These are phyloP conservation scores for Sporisorium exsertum DNA, from an alignment of 1,284 basidiomycete species.

Conservation along the genomic window DNA sequence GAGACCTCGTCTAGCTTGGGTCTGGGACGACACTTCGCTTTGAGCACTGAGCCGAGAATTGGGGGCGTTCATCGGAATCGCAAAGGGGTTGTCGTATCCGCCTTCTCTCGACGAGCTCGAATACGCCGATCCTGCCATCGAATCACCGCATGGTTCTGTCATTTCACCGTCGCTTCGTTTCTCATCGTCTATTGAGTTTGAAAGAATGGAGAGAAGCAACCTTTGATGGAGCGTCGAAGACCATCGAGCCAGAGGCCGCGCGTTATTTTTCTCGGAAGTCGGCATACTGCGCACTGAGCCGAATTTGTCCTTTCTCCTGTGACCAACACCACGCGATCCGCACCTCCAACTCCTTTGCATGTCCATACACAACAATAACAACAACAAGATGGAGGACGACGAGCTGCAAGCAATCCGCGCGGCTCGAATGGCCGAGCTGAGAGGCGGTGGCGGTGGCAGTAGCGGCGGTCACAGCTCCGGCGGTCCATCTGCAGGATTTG, in stretches of 20 bases:
- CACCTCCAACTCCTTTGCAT: slow-evolving; percentile 3
- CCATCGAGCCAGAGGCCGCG: background rate
- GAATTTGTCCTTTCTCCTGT: slow-evolving; percentile 2
- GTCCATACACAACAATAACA: background rate
- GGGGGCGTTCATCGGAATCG: no score
- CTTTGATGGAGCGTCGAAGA: no score
- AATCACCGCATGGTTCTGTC: no score
- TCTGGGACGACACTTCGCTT: no score
- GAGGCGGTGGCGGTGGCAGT: slow-evolving; percentile 36
- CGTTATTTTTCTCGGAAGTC: slow-evolving; percentile 8
- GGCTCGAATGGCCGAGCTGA: slow-evolving; percentile 65
- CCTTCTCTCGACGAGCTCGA: no score
- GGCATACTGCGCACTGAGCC: background rate
- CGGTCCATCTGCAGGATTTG: slow-evolving; percentile 24
- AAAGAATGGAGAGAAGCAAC: no score
- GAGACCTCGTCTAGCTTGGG: background rate
- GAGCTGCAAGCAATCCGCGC: slow-evolving; percentile 68
- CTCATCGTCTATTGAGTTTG: no score
- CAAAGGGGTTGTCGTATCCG: no score
- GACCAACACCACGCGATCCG: slow-evolving; percentile 3
- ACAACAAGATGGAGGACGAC: slow-evolving; percentile 65
- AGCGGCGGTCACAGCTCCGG: slow-evolving; percentile 23
- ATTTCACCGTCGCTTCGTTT: no score
- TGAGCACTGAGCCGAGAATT: no score
- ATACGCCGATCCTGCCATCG: no score